Evolutionary conservation across 305 asterid genomes (phyloP).

Genomic region (Euphrasia arctica): DNA sequence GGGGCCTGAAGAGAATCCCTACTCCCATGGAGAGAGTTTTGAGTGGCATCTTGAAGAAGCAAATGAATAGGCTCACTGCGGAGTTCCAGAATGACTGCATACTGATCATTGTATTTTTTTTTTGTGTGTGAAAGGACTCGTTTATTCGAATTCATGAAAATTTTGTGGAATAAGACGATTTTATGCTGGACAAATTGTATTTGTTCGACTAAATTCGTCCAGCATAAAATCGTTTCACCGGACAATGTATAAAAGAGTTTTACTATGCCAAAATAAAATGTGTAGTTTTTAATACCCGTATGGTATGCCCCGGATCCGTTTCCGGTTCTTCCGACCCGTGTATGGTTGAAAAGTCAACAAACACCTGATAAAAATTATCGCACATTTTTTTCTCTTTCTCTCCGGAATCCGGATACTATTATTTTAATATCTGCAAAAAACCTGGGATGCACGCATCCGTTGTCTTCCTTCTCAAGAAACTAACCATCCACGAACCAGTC

Average conservation of each 20-base stretch:
- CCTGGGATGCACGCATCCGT: slow-evolving; percentile 10
- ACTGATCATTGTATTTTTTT: too few species aligned
- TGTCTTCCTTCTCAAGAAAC: slow-evolving; percentile 51
- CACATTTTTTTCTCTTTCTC: background rate
- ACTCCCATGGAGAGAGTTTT: slow-evolving; percentile 66
- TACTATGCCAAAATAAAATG: too few species aligned
- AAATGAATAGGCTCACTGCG: slow-evolving; percentile 79
- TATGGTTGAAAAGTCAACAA: slow-evolving; percentile 1
- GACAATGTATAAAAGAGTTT: too few species aligned
- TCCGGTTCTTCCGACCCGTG: too few species aligned
- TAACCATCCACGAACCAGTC: slow-evolving; percentile 26
- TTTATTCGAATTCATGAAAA: too few species aligned
- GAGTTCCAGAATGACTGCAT: slow-evolving; percentile 55
- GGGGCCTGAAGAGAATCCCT: slow-evolving; percentile 92
- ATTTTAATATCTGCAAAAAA: background rate
- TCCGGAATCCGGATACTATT: background rate
- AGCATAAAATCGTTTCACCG: too few species aligned
- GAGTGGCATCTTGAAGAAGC: slow-evolving; percentile 99
- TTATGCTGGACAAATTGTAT: too few species aligned
- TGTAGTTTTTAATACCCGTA: too few species aligned
- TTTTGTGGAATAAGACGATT: too few species aligned
- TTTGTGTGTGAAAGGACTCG: too few species aligned
- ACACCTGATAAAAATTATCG: background rate
- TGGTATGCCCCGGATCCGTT: too few species aligned
- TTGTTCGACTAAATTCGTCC: too few species aligned